Percentiles rank a stretch among this genome's conserved stretches.
phyloP scores from a whole-genome alignment of 257 asterid genomes.

The Petrea volubilis region DNA sequence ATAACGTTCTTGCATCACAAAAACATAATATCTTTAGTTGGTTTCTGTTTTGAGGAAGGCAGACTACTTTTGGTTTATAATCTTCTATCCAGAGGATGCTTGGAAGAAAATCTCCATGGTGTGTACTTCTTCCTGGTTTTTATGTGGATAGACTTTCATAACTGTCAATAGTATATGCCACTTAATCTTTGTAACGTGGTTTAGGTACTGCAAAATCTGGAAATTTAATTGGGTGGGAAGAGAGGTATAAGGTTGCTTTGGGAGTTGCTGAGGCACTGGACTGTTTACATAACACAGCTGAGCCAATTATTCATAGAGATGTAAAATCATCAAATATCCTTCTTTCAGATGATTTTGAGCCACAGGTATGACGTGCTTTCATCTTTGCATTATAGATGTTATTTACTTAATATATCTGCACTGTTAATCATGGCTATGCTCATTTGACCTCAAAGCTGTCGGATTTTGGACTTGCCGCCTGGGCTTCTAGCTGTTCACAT shows the following conservation, averaged over 20 bases:
- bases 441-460: slow-evolving; percentile 51
- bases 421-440: slow-evolving; percentile 4
- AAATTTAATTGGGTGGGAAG: slow-evolving; percentile 57
- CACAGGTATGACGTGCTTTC: slow-evolving; percentile 53
- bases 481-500: slow-evolving; percentile 60
- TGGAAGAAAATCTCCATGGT: slow-evolving; percentile 83
- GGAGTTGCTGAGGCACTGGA: slow-evolving; percentile 83
- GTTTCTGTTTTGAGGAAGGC: slow-evolving; percentile 64
- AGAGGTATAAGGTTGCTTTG: slow-evolving; percentile 74
- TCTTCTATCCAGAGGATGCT: slow-evolving; percentile 77
- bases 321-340: slow-evolving; percentile 90
- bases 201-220: slow-evolving; percentile 48
- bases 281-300: slow-evolving; percentile 53
- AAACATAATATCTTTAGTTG: slow-evolving; percentile 65
- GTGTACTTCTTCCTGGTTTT: slow-evolving; percentile 24
- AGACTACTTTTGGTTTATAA: slow-evolving; percentile 71
- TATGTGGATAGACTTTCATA: neutral
- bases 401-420: neutral
- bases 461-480: slow-evolving; percentile 82
- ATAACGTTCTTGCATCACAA: slow-evolving; percentile 58
- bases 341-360: slow-evolving; percentile 69
- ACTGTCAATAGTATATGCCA: neutral
- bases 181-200: slow-evolving; percentile 16
- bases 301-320: slow-evolving; percentile 78
- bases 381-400: neutral